phyloP scores from a whole-genome alignment of 495 filamentous ascomycete species.

The Acidiella bohemica region DNA sequence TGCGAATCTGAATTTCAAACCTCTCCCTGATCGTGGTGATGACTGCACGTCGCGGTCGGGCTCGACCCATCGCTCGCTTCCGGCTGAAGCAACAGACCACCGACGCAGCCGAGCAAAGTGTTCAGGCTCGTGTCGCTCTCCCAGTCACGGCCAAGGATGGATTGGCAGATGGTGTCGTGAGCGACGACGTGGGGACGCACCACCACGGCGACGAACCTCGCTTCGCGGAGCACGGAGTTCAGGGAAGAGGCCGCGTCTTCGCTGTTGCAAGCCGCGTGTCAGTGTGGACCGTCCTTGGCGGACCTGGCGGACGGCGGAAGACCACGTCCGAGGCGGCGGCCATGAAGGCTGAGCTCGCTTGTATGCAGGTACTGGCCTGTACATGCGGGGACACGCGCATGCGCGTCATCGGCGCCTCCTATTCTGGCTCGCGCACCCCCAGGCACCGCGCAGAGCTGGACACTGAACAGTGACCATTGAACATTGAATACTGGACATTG shows the following conservation, averaged over 20 bases:
- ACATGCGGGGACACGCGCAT: no score
- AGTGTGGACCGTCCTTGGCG: slow-evolving; percentile 17
- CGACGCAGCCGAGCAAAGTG: slow-evolving; percentile 5
- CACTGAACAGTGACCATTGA: no score
- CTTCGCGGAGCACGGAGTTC: slow-evolving; percentile 17
- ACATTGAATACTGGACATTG: no score
- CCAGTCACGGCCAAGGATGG: slow-evolving; percentile 19
- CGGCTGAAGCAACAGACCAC: slow-evolving; percentile 21
- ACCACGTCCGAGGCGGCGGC: slow-evolving; percentile 25
- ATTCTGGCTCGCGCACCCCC: no score
- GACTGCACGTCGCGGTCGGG: slow-evolving; percentile 23
- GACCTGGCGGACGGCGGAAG: slow-evolving; percentile 22
- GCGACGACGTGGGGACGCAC: slow-evolving; percentile 93
- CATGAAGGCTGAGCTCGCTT: slow-evolving; percentile 9
- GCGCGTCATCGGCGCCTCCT: no score
- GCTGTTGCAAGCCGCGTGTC: slow-evolving; percentile 11
- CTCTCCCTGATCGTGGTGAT: slow-evolving; percentile 25
- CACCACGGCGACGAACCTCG: slow-evolving; percentile 70
- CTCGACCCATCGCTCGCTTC: slow-evolving; percentile 25
- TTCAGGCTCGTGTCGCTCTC: slow-evolving; percentile 18
- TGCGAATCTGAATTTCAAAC: slow-evolving; percentile 21
- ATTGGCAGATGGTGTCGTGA: slow-evolving; percentile 68
- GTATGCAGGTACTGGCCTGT: slow-evolving; percentile 13
- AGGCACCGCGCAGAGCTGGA: no score
- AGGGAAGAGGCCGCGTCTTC: slow-evolving; percentile 22